Conservation (phyloP, 306 rosid species). For the Cercis canadensis region DNA sequence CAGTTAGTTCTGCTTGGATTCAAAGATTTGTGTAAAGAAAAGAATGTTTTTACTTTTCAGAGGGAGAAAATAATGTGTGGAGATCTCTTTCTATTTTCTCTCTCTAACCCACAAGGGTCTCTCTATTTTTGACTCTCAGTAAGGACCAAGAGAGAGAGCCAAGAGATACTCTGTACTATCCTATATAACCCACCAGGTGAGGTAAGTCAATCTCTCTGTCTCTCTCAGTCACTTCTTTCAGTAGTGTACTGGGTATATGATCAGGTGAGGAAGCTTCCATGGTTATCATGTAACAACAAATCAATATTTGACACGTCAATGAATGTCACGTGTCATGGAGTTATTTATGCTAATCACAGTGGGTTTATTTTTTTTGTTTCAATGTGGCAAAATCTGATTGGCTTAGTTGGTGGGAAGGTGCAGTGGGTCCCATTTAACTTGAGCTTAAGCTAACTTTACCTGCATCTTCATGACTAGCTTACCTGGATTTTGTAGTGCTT, state of each 20-base stretch:
- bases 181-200: background rate
- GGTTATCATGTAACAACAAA: constrained; percentile 16
- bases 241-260: constrained; percentile 19
- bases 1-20: constrained; percentile 39
- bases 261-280: constrained; percentile 44
- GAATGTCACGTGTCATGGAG: constrained; percentile 1
- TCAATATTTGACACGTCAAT: constrained; percentile 14
- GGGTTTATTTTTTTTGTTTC: background rate
- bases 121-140: constrained; percentile 17
- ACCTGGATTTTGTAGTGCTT: background rate
- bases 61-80: constrained; percentile 28
- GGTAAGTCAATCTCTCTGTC: background rate
- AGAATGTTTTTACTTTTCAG: constrained; percentile 48
- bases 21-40: constrained; percentile 49
- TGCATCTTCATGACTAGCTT: background rate
- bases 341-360: background rate
- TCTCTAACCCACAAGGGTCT: constrained; percentile 1
- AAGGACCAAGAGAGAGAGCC: background rate
- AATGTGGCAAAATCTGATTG: constrained; percentile 33
- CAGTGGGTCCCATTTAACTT: constrained; percentile 30
- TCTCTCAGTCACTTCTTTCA: background rate
- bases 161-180: background rate
- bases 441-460: background rate
- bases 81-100: background rate
- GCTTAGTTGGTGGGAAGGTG: constrained; percentile 31